Evolutionary conservation across 139 green algal genomes (phyloP).

Genomic region (Volvox africanus): DNA sequence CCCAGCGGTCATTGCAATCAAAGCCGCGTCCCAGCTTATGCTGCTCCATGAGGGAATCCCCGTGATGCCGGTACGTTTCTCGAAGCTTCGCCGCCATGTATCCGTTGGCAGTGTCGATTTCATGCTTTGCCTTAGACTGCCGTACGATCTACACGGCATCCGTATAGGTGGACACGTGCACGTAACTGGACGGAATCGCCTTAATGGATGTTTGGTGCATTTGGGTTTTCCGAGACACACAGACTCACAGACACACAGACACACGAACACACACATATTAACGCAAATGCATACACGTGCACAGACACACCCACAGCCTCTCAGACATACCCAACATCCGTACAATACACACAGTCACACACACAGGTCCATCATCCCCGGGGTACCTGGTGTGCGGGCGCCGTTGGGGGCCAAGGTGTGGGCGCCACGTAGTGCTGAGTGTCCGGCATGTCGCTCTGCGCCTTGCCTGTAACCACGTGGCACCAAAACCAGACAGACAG

Average conservation of each 20-base stretch:
- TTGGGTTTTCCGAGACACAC: no score
- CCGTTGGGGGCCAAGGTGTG: conserved; percentile 16
- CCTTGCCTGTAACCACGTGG: conserved; percentile 14
- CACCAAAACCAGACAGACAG: no score
- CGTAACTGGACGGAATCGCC: no score
- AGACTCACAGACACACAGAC: not conserved
- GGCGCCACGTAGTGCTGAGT: conserved; percentile 32
- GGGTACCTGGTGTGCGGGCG: conserved; percentile 18
- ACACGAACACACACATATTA: not conserved
- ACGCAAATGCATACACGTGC: not conserved
- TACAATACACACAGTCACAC: no score
- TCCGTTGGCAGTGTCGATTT: not conserved
- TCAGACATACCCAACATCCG: not conserved
- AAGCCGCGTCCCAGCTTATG: conserved; percentile 4
- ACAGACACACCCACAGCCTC: not conserved
- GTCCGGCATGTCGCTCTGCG: conserved; percentile 17
- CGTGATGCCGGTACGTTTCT: not conserved
- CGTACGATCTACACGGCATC: not conserved
- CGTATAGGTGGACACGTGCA: not conserved
- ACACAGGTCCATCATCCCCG: no score
- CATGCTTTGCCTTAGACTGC: not conserved
- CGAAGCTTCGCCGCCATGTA: conserved; percentile 21
- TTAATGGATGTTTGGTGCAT: no score
- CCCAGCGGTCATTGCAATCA: conserved; percentile 43
- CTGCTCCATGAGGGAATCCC: not conserved